Percentiles rank a stretch among this genome's conserved stretches.
Conservation (phyloP, 495 filamentous ascomycete species). For the Darksidea phi region DNA sequence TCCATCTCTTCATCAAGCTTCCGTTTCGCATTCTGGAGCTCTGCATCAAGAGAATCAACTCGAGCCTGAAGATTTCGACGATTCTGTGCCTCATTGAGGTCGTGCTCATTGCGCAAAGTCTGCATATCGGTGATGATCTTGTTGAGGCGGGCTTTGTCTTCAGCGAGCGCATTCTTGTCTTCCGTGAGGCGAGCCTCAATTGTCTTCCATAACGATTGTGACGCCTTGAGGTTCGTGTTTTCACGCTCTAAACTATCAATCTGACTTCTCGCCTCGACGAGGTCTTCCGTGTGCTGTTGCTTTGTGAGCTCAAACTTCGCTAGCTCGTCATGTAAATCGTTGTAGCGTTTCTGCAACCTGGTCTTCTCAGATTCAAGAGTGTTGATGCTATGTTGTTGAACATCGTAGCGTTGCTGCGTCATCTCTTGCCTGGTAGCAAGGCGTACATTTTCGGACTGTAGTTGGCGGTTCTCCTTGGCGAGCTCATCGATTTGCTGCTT, state of each 20-base stretch:
- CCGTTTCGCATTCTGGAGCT: constrained; percentile 73
- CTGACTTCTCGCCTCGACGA: constrained; percentile 78
- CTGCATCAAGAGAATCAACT: constrained; percentile 72
- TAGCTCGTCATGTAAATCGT: constrained; percentile 71
- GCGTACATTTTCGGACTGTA: constrained; percentile 75
- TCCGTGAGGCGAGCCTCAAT: constrained; percentile 83
- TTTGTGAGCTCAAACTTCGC: constrained; percentile 85
- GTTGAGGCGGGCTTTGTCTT: constrained; percentile 80
- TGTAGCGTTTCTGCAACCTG: constrained; percentile 77
- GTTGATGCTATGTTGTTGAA: constrained; percentile 83
- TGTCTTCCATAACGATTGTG: constrained; percentile 85
- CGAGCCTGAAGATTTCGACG: constrained; percentile 73
- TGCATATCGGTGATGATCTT: constrained; percentile 75
- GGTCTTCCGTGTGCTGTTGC: constrained; percentile 89
- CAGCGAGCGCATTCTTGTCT: constrained; percentile 78
- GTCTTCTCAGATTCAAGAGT: constrained; percentile 79
- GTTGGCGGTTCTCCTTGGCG: constrained; percentile 72
- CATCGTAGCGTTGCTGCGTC: constrained; percentile 76
- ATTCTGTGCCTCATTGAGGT: constrained; percentile 77
- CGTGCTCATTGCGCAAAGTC: constrained; percentile 83
- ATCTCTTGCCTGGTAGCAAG: constrained; percentile 79
- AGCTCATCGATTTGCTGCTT: constrained; percentile 84
- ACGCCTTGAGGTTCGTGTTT: constrained; percentile 86
- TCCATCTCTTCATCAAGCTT: constrained; percentile 83
- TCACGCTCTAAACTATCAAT: constrained; percentile 87